These are phyloP conservation scores for Kwoniella sp. DNA, from an alignment of 768 basidiomycete species.

Conservation along the genomic window DNA sequence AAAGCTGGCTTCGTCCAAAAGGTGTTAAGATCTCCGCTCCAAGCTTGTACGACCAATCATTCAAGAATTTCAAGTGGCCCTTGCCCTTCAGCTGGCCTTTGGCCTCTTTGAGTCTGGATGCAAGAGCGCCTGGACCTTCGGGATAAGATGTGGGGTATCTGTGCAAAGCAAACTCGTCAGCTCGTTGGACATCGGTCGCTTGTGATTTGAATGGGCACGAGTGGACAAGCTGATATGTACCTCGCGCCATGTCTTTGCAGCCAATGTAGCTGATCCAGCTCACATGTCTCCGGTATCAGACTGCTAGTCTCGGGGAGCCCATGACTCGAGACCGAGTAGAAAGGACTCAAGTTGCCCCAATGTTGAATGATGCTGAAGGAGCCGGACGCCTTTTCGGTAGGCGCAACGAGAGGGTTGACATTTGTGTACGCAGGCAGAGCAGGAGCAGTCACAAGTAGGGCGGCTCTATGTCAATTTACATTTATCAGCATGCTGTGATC, in stretches of 20 bases:
- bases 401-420: constrained; percentile 45
- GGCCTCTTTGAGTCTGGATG: constrained; percentile 28
- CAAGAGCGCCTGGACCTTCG: constrained; percentile 40
- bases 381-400: constrained; percentile 22
- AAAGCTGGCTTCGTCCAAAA: constrained; percentile 83
- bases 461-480: constrained; percentile 39
- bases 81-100: constrained; percentile 56
- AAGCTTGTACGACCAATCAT: constrained; percentile 82
- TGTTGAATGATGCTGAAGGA: constrained; percentile 51
- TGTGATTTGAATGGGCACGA: neutral
- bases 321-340: constrained; percentile 50
- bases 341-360: constrained; percentile 55
- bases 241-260: constrained; percentile 54
- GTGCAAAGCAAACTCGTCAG: neutral
- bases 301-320: constrained; percentile 46
- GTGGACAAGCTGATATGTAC: constrained; percentile 11
- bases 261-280: constrained; percentile 51
- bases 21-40: constrained; percentile 86
- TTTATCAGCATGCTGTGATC: too few species aligned
- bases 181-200: neutral
- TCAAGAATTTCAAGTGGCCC: constrained; percentile 73
- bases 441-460: constrained; percentile 46
- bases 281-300: constrained; percentile 45
- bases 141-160: constrained; percentile 48
- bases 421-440: constrained; percentile 43